These are phyloP conservation scores for Passalora sequoiae DNA, from an alignment of 2,329 filamentous ascomycete genomes.

Conservation along the genomic window DNA sequence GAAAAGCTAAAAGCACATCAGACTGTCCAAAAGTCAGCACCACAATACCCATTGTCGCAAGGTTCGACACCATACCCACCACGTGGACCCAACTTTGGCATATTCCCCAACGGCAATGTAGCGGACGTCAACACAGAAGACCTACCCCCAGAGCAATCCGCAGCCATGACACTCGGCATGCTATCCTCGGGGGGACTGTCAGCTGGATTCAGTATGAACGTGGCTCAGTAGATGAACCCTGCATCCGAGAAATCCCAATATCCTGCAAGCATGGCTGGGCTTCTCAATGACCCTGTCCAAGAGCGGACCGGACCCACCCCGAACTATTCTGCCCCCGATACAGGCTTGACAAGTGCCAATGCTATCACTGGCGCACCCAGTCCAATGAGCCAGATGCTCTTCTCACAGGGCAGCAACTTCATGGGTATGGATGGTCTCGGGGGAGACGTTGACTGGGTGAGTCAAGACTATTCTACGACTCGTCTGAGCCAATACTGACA, in stretches of 20 bases:
- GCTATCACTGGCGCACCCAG: slow-evolving; percentile 28
- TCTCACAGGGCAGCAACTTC: slow-evolving; percentile 41
- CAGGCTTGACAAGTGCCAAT: slow-evolving; percentile 28
- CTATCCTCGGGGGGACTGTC: slow-evolving; percentile 59
- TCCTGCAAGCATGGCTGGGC: slow-evolving; percentile 32
- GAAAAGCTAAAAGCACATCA: slow-evolving; percentile 62
- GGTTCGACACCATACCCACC: slow-evolving; percentile 2
- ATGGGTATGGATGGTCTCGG: slow-evolving; percentile 50
- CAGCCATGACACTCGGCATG: slow-evolving; percentile 66
- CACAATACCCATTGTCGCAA: slow-evolving; percentile 8
- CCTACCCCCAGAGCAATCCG: slow-evolving; percentile 55
- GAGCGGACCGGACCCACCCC: slow-evolving; percentile 32
- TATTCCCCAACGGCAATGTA: slow-evolving; percentile 31
- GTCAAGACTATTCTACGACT: too few relatives aligned
- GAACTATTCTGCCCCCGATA: slow-evolving; percentile 33
- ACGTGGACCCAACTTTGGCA: slow-evolving; percentile 23
- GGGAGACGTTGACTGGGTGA: slow-evolving; percentile 51
- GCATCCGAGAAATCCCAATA: slow-evolving; percentile 20
- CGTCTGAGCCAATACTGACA: too few relatives aligned
- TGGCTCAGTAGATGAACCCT: slow-evolving; percentile 14
- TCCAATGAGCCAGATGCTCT: slow-evolving; percentile 34
- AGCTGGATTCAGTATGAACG: slow-evolving; percentile 19
- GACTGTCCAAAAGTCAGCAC: slow-evolving; percentile 6
- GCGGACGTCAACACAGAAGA: slow-evolving; percentile 49
- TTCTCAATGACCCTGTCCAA: slow-evolving; percentile 32